phyloP scores from a whole-genome alignment of 768 basidiomycete species.

The Cyclocybe aegerita region DNA sequence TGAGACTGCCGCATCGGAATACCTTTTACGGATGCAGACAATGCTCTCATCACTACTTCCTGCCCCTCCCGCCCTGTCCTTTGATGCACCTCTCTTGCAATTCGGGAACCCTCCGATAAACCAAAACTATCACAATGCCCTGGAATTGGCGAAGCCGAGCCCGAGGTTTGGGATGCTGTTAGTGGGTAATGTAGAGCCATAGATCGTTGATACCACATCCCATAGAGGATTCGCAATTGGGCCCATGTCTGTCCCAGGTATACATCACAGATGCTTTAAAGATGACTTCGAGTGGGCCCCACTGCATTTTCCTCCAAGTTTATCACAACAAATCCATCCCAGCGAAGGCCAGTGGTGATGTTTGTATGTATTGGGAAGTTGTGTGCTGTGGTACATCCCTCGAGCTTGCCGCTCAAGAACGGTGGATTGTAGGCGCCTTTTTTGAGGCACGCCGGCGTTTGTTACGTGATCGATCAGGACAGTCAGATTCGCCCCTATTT shows the following conservation, averaged over 20 bases:
- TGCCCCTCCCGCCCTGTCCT: conserved; percentile 11
- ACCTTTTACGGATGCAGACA: conserved; percentile 57
- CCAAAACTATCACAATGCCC: conserved; percentile 53
- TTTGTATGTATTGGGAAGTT: too few relatives aligned
- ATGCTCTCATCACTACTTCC: conserved; percentile 63
- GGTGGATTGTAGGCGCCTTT: too few relatives aligned
- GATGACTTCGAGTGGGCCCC: too few relatives aligned
- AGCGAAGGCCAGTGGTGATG: too few relatives aligned
- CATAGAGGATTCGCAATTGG: background rate
- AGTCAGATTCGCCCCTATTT: too few relatives aligned
- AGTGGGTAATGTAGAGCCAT: conserved; percentile 43
- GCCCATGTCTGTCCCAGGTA: background rate
- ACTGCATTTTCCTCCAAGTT: too few relatives aligned
- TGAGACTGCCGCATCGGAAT: conserved; percentile 32
- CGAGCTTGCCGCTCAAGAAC: too few relatives aligned
- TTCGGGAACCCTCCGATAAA: conserved; percentile 54
- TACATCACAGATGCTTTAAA: background rate
- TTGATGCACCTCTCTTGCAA: conserved; percentile 37
- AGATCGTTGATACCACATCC: conserved; percentile 1
- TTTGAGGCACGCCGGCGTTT: too few relatives aligned
- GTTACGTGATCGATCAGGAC: too few relatives aligned
- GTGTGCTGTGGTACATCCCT: too few relatives aligned
- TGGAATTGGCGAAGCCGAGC: conserved; percentile 69
- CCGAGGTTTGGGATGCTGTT: conserved; percentile 76
- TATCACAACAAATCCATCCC: too few relatives aligned